Conservation (phyloP, 768 basidiomycete genomes). For the Collybia mongolica region DNA sequence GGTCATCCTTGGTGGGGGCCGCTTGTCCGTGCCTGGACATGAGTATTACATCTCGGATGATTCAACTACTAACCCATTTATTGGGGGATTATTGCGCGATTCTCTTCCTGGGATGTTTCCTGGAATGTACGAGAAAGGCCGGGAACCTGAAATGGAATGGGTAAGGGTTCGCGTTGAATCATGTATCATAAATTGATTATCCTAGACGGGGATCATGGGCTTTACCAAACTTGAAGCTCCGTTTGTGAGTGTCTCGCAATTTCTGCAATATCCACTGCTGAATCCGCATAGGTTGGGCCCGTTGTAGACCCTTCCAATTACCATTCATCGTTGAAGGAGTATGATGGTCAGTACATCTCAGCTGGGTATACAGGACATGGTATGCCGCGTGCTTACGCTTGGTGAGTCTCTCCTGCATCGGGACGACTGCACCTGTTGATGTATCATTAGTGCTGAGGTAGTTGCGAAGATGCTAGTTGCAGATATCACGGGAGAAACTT, state of each 20-base stretch:
- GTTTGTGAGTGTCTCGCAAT: constrained; percentile 45
- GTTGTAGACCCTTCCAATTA: constrained; percentile 23
- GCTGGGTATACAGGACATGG: constrained; percentile 80
- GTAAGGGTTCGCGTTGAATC: constrained; percentile 31
- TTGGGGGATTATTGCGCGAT: constrained; percentile 46
- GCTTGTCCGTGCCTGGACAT: constrained; percentile 38
- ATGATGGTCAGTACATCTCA: constrained; percentile 61
- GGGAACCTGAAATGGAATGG: constrained; percentile 79
- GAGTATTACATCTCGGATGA: constrained; percentile 63
- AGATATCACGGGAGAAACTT: constrained; percentile 40
- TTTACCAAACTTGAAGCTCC: constrained; percentile 63
- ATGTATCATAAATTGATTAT: neutral
- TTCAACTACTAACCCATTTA: constrained; percentile 41
- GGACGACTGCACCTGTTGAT: neutral
- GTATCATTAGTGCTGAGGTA: constrained; percentile 52
- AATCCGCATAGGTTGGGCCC: constrained; percentile 44
- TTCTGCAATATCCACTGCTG: neutral
- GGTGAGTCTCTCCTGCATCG: constrained; percentile 38
- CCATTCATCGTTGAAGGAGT: constrained; percentile 23
- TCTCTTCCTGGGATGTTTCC: constrained; percentile 64
- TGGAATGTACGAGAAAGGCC: constrained; percentile 42
- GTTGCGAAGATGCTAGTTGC: constrained; percentile 58
- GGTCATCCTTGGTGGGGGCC: constrained; percentile 72
- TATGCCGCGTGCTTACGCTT: constrained; percentile 75
- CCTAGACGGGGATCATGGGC: constrained; percentile 83